phyloP scores from a whole-genome alignment of 2,329 filamentous ascomycete species.

The Chrysosphaeria jannelii region DNA sequence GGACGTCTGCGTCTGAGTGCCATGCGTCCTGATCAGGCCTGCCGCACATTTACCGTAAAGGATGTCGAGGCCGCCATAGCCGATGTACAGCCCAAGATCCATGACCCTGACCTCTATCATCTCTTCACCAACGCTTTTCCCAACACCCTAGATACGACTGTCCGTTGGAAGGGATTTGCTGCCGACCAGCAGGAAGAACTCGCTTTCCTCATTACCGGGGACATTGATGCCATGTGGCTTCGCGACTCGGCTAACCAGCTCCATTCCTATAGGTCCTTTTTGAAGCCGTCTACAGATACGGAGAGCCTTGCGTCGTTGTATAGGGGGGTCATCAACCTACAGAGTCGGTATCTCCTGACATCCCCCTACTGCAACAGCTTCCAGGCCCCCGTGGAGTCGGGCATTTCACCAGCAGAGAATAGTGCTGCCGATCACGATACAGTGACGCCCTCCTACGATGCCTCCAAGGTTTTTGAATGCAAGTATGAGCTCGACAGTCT shows the following conservation, averaged over 20 bases:
- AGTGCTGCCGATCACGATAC: slow-evolving; percentile 4
- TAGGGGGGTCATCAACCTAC: slow-evolving; percentile 32
- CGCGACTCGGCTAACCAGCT: slow-evolving; percentile 43
- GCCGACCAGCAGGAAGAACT: slow-evolving; percentile 29
- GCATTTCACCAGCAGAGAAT: slow-evolving; percentile 7
- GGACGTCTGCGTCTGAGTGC: slow-evolving; percentile 9
- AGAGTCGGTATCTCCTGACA: slow-evolving; percentile 27
- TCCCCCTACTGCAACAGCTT: slow-evolving; percentile 60
- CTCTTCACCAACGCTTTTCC: slow-evolving; percentile 50
- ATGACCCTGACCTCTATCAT: slow-evolving; percentile 28
- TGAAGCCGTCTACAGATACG: slow-evolving; percentile 13
- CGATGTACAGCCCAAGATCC: slow-evolving; percentile 8
- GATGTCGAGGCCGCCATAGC: slow-evolving; percentile 38
- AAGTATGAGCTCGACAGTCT: slow-evolving; percentile 66
- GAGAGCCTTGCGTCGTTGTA: slow-evolving; percentile 23
- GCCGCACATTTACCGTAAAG: slow-evolving; percentile 41
- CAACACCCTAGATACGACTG: slow-evolving; percentile 22
- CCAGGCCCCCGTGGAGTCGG: slow-evolving; percentile 39
- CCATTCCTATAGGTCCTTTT: slow-evolving; percentile 26
- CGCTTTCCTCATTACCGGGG: slow-evolving; percentile 28
- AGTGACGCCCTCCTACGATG: slow-evolving; percentile 17
- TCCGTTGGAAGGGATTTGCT: slow-evolving; percentile 3
- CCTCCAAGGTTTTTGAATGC: slow-evolving; percentile 45
- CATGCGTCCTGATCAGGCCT: slow-evolving; percentile 28
- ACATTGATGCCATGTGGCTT: slow-evolving; percentile 36